Evolutionary conservation across 1,284 basidiomycete species (phyloP).

Genomic region (Cryptococcus neoformans): DNA sequence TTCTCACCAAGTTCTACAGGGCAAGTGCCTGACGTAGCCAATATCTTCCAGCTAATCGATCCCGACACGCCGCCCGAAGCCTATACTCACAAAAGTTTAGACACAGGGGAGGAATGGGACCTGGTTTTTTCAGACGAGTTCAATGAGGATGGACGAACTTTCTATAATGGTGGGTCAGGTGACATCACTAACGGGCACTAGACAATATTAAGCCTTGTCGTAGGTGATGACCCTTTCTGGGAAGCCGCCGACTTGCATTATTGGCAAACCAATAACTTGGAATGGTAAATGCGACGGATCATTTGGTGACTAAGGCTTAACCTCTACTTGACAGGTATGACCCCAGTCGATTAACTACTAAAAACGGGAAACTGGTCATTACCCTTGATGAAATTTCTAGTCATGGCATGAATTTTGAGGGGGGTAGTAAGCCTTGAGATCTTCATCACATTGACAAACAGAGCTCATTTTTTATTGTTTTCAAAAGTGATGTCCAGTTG

Average conservation of each 20-base stretch:
- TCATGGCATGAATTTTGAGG: conserved; percentile 73
- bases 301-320: no score
- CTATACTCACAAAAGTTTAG: conserved; percentile 57
- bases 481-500: conserved; percentile 55
- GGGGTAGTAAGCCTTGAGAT: conserved; percentile 53
- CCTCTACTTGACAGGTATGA: conserved; percentile 22
- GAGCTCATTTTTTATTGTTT: no score
- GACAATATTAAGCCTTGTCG: neutral
- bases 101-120: conserved; percentile 67
- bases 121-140: conserved; percentile 94
- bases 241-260: conserved; percentile 55
- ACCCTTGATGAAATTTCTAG: conserved; percentile 57
- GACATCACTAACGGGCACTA: neutral
- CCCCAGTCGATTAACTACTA: conserved; percentile 57
- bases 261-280: conserved; percentile 75
- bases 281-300: conserved; percentile 55
- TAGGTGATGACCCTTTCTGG: conserved; percentile 58
- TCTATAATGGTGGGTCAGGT: conserved; percentile 49
- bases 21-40: conserved; percentile 50
- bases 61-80: conserved; percentile 62
- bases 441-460: neutral
- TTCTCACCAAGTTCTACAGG: conserved; percentile 39
- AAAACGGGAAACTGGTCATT: conserved; percentile 69
- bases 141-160: conserved; percentile 64
- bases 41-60: conserved; percentile 57